Evolutionary conservation across 352 stramenopile species (phyloP), one percentile per base, ranked within the genome.

Genomic region (Thalassiosira ordinaria): DNA sequence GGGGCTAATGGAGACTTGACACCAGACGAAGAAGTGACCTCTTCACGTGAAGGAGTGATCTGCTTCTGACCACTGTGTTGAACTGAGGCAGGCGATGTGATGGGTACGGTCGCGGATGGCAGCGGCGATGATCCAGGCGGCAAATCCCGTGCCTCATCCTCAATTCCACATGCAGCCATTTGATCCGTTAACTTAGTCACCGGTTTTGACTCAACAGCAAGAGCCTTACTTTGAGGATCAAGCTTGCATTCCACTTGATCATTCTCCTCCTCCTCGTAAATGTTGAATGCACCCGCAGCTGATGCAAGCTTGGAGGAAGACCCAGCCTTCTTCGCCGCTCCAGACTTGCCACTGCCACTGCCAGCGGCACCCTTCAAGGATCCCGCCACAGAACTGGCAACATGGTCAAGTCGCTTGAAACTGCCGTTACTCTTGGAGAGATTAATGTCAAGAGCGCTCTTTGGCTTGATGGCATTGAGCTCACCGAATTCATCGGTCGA

Each of bases 401-500:
- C 31, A 13, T 18, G 41, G 62, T 47, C 46, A 18, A 41, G 18
- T 20, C 44, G 5, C 27, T 56, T 44, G 35, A 46, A 1, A 37
- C 22, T n/a, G 35, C n/a, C 13, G 16, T 41, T 60, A 46, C 18
- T 49, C 2, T 59, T 66, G 7, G 37, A 68, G 5, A 65, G 52
- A 22, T 80, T 29, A 33, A 86, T 72, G 62, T 84, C 77, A 24
- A 84, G 64, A 24, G 77, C 77, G 52, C 71, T 89, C 0, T 44
- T 83, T 5, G 82, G 73, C 52, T 78, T 82, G 33, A 82, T 39
- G 27, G 60, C 74, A 29, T 84, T 46, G 7, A 89, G 57, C 59
- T 91, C 69, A 35, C 78, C 77, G 41, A 87, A 78, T 14, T 82
- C 69, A 65, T 90, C 60, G 44, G 78, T 63, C 27, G 64, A 70